phyloP scores from a whole-genome alignment of 108 stramenopile species.

The Cyclostephanos invisitatus region DNA sequence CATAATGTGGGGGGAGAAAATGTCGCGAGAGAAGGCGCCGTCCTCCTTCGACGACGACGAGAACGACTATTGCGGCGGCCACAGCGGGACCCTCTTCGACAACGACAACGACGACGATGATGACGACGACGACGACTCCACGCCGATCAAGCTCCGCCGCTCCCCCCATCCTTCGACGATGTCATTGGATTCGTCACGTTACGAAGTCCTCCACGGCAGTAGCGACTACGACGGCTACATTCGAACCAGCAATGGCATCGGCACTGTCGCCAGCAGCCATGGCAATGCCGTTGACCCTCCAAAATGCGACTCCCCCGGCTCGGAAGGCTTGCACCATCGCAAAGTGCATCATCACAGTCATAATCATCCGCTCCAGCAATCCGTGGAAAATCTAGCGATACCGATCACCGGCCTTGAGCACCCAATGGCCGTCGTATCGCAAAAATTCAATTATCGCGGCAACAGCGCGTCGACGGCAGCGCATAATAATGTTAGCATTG shows the following conservation, averaged over 20 bases:
- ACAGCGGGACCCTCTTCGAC: neutral
- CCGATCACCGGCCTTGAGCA: neutral
- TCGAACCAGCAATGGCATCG: neutral
- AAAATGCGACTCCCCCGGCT: slow-evolving; percentile 7
- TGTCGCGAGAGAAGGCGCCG: neutral
- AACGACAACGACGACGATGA: neutral
- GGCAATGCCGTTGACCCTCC: too few species aligned
- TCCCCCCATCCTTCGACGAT: neutral
- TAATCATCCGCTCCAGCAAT: slow-evolving; percentile 10
- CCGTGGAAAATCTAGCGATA: neutral
- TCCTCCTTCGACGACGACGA: neutral
- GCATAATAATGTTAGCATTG: slow-evolving; percentile 2
- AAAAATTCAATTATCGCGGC: neutral
- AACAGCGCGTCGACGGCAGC: neutral
- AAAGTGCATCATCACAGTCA: neutral
- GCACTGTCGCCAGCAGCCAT: neutral
- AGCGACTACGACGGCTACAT: slow-evolving; percentile 5
- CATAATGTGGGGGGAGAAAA: neutral
- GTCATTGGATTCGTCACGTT: neutral
- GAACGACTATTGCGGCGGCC: neutral
- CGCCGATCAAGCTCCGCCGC: slow-evolving; percentile 3
- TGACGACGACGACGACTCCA: slow-evolving; percentile 3
- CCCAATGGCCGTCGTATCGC: neutral
- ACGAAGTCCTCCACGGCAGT: slow-evolving; percentile 12
- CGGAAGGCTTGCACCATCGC: slow-evolving; percentile 13